Percentiles rank a stretch among this genome's conserved stretches.
These are phyloP conservation scores for Chimonanthus salicifolius DNA, from an alignment of 164 flowering plant species.

Conservation along the genomic window DNA sequence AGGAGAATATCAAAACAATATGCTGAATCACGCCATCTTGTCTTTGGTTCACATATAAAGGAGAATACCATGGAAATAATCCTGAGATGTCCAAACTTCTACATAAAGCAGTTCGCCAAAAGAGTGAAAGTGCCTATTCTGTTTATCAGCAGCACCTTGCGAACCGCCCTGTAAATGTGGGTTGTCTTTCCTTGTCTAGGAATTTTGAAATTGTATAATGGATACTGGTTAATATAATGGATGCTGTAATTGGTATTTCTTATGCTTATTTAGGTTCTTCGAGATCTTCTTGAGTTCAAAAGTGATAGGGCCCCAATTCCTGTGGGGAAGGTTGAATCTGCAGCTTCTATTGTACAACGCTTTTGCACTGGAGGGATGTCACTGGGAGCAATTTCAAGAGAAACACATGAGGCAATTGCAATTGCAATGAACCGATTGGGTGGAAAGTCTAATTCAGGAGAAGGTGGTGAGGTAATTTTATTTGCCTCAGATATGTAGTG, in stretches of 20 bases:
- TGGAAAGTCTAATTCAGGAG: constrained; percentile 98
- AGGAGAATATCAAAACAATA: not conserved
- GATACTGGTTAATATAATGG: not conserved
- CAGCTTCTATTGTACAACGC: constrained; percentile 78
- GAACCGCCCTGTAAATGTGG: constrained; percentile 92
- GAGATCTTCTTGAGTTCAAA: constrained; percentile 93
- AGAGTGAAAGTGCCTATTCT: constrained; percentile 78
- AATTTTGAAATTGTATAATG: not conserved
- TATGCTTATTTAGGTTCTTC: constrained; percentile 59
- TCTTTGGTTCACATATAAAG: constrained; percentile 27
- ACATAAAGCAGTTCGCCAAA: constrained; percentile 96
- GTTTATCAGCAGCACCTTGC: constrained; percentile 98
- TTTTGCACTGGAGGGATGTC: constrained; percentile 99
- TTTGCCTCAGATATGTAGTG: not conserved
- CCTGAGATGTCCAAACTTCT: constrained; percentile 99
- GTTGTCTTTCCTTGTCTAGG: constrained; percentile 20
- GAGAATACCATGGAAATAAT: constrained; percentile 98
- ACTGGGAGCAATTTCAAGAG: constrained; percentile 98
- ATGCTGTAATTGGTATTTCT: not conserved
- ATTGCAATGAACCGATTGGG: constrained; percentile 97
- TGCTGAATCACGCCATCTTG: constrained; percentile 1
- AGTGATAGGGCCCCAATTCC: constrained; percentile 90
- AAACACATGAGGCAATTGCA: constrained; percentile 99
- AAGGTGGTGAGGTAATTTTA: constrained; percentile 95
- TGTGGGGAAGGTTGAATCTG: constrained; percentile 94